phyloP scores from a whole-genome alignment of 306 rosid genomes.

The Cyclanthera cordifolia region DNA sequence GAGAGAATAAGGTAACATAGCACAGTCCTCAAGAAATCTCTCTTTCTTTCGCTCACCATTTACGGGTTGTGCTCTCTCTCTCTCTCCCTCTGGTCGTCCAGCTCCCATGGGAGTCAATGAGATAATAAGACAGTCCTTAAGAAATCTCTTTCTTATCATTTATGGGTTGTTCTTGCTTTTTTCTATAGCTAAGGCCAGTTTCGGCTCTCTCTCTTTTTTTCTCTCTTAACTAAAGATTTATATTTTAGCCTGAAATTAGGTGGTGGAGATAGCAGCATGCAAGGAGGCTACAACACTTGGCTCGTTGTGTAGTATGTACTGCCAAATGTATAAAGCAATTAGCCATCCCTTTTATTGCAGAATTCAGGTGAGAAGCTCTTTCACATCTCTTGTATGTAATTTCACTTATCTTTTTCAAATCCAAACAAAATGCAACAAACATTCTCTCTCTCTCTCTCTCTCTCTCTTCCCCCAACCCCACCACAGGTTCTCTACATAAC shows the following conservation, averaged over 20 bases:
- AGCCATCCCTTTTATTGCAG: not conserved
- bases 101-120: conserved; percentile 4
- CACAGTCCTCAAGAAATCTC: not conserved
- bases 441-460: not conserved
- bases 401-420: conserved; percentile 12
- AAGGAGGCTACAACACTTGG: conserved; percentile 14
- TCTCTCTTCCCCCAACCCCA: not conserved
- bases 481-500: not conserved
- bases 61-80: not conserved
- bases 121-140: conserved; percentile 1
- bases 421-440: conserved; percentile 4
- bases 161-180: not conserved
- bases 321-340: conserved; percentile 7
- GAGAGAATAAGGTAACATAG: conserved; percentile 1
- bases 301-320: not conserved
- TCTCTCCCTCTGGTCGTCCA: not conserved
- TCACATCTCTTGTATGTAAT: conserved; percentile 10
- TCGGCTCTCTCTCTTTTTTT: not conserved
- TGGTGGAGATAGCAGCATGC: conserved; percentile 16
- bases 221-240: not conserved
- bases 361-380: conserved; percentile 15
- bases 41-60: too few relatives aligned
- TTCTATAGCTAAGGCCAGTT: not conserved
- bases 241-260: not conserved
- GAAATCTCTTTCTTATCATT: not conserved